Evolutionary conservation across 192 early-diverging fungal species (phyloP).

Genomic region (Coemansia sp.): DNA sequence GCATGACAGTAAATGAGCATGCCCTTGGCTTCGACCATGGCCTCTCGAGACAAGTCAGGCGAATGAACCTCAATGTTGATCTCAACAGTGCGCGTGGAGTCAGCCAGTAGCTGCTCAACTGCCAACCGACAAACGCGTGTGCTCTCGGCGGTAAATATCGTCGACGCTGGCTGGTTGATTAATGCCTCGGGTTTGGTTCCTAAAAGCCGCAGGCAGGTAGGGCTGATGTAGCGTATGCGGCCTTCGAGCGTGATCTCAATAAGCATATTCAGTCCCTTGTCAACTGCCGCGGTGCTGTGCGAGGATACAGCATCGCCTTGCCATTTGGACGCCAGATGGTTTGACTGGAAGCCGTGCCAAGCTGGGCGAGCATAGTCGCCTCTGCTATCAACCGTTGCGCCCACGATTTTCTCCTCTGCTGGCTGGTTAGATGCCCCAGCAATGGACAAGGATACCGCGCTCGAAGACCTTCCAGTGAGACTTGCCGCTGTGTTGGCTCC

Average conservation of each 20-base stretch:
- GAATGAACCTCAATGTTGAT: conserved; percentile 21
- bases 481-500: not conserved
- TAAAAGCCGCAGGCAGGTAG: conserved; percentile 27
- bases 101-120: conserved; percentile 37
- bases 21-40: conserved; percentile 37
- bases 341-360: not conserved
- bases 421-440: not conserved
- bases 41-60: conserved; percentile 4
- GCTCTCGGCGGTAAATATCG: conserved; percentile 24
- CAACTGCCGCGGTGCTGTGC: conserved; percentile 14
- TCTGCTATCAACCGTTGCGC: not conserved
- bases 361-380: not conserved
- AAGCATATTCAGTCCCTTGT: conserved; percentile 41
- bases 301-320: not conserved
- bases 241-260: conserved; percentile 37
- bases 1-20: conserved; percentile 39
- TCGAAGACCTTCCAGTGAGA: not conserved
- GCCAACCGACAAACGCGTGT: conserved; percentile 29
- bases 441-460: not conserved
- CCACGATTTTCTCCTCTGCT: too few relatives aligned
- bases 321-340: not conserved
- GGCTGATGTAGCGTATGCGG: conserved; percentile 46
- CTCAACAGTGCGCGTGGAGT: conserved; percentile 42
- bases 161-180: conserved; percentile 27
- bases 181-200: conserved; percentile 23